Base-by-base conservation (phyloP, 352 stramenopile species). In the Phytophthora pini region DNA sequence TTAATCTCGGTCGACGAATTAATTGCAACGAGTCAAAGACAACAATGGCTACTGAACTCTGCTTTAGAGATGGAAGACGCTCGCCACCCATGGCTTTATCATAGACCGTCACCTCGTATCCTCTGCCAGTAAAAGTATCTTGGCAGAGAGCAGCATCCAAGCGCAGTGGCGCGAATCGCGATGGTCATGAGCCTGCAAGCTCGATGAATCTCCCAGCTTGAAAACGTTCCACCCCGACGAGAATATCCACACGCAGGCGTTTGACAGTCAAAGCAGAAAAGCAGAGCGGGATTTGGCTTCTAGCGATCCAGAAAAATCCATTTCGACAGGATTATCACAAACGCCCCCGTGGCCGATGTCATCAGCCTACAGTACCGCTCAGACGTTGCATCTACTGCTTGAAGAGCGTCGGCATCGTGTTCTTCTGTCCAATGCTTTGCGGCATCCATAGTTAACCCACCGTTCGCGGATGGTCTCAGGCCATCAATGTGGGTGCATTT, bases 301-400 rank as follows among this genome's bases (percentile, higher is more conserved):
- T 24, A 31, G 31, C n/a, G 4, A 31, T 31, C 27, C 54, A 20
- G 49, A 64, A 64, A 57, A 64, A 64, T 64, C 56, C 56, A 65
- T 22, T 27, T n/a, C 36, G 36, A 40, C 34, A 15, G 39, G 51
- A 49, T 59, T 59, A 59, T 40, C 24, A 49, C 22, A 20, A 20
- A 36, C 12, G 26, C 11, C 39, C 31, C 10, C 29, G 31, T 12
- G 31, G 39, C 5, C 51, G 13, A n/a, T 39, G 50, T 47, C 50
- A 58, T 58, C 51, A 49, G 13, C 27, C 13, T 4, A 12, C 29
- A 32, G 7, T 36, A 36, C 31, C 31, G 31, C 31, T 4, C 2
- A 4, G 24, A 4, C 24, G 24, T 26, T 4, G 32, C n/a, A 22
- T 56, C 49, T 46, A 32, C 38, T 22, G 11, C 22, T 48, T 24